These are phyloP conservation scores for Simplicillium aogashimaense DNA, from an alignment of 2,329 filamentous ascomycete species.

Conservation along the genomic window DNA sequence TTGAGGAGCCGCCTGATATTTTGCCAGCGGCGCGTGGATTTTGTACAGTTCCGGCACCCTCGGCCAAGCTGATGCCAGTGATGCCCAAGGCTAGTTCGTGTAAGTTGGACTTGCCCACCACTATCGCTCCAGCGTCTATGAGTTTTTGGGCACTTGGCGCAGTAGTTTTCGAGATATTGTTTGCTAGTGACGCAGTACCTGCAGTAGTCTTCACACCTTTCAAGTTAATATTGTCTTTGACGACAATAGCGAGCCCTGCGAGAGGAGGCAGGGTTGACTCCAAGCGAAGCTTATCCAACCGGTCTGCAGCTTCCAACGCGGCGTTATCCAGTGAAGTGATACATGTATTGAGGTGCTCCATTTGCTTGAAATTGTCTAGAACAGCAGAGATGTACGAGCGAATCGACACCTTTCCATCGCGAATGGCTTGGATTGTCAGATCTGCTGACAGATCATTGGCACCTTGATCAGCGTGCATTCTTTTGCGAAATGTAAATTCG, in stretches of 20 bases:
- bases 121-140: constrained; percentile 15
- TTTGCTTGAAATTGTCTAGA: constrained; percentile 1
- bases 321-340: constrained; percentile 3
- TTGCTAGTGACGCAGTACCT: constrained; percentile 8
- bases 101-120: constrained; percentile 44
- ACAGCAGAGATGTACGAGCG: constrained; percentile 4
- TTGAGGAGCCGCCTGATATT: constrained; percentile 12
- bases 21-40: constrained; percentile 7
- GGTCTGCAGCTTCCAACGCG: constrained; percentile 4
- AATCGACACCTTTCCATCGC: constrained; percentile 1
- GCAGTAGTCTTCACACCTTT: constrained; percentile 6
- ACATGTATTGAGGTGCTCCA: constrained; percentile 3
- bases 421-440: constrained; percentile 4
- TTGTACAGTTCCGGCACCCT: constrained; percentile 9
- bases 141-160: constrained; percentile 11
- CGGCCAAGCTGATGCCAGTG: constrained; percentile 10
- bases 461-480: too few species aligned
- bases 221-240: constrained; percentile 13
- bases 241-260: constrained; percentile 11
- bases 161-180: constrained; percentile 5
- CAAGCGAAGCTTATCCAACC: constrained; percentile 5
- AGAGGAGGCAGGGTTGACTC: constrained; percentile 7
- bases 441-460: constrained; percentile 3
- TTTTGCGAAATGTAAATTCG: too few species aligned
- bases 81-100: constrained; percentile 15